Evolutionary conservation across 2,329 filamentous ascomycete genomes (phyloP).

Genomic region (Aspergillus fumigatiaffinis): DNA sequence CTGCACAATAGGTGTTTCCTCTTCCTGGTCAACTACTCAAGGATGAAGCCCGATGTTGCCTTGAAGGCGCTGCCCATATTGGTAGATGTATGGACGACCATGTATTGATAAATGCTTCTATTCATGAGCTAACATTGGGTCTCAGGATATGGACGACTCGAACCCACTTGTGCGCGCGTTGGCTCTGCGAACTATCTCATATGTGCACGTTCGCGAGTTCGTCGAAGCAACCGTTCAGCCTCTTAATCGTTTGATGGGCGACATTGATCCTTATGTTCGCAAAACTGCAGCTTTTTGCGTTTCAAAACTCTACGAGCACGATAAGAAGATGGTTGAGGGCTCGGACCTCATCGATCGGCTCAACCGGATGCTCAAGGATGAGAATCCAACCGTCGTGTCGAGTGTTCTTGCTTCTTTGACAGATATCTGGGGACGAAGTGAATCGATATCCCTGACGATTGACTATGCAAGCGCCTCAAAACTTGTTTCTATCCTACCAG

Average conservation of each 20-base stretch:
- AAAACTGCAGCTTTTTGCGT: conserved; percentile 97
- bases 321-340: conserved; percentile 79
- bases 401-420: conserved; percentile 86
- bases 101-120: background rate
- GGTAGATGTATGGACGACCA: conserved; percentile 58
- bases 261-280: conserved; percentile 90
- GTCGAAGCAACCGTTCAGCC: conserved; percentile 85
- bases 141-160: conserved; percentile 83
- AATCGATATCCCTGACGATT: conserved; percentile 96
- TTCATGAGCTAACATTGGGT: conserved; percentile 7
- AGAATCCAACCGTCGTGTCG: conserved; percentile 95
- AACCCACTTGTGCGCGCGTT: conserved; percentile 92
- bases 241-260: conserved; percentile 76
- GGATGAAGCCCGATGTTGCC: conserved; percentile 89
- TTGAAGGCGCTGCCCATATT: conserved; percentile 87
- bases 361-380: conserved; percentile 84
- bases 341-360: conserved; percentile 90
- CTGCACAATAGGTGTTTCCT: conserved; percentile 77
- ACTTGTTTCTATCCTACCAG: conserved; percentile 91
- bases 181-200: conserved; percentile 91
- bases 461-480: conserved; percentile 97
- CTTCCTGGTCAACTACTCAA: conserved; percentile 93
- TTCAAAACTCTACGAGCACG: conserved; percentile 96
- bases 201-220: conserved; percentile 93
- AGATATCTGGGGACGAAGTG: conserved; percentile 98